phyloP scores from a whole-genome alignment of 306 rosid species.

The Aeschynomene evenia region DNA sequence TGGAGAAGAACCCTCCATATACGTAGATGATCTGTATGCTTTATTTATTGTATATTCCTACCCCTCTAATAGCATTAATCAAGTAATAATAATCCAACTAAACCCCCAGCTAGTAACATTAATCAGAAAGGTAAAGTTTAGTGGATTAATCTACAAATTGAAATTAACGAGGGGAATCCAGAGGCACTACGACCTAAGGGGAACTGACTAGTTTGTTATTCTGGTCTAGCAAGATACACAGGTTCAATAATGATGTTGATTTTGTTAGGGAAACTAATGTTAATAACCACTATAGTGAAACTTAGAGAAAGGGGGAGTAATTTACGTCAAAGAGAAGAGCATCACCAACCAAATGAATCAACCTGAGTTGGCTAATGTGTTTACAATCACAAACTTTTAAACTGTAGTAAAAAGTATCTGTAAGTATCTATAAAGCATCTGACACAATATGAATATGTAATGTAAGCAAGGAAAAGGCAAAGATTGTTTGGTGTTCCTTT shows the following conservation, averaged over 20 bases:
- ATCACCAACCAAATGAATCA: no score
- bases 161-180: slow-evolving; percentile 3
- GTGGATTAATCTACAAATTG: slow-evolving; percentile 3
- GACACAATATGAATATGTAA: no score
- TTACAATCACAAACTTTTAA: no score
- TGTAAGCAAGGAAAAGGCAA: not conserved
- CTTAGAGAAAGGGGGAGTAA: no score
- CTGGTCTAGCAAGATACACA: not conserved
- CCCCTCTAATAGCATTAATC: not conserved
- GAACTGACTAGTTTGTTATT: not conserved
- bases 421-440: no score
- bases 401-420: no score
- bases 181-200: not conserved
- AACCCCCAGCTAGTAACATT: not conserved
- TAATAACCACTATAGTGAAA: not conserved
- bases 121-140: not conserved
- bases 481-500: not conserved
- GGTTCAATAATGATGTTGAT: not conserved
- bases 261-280: not conserved
- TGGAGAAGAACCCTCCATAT: not conserved
- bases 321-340: no score
- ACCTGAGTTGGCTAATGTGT: no score
- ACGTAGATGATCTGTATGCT: not conserved
- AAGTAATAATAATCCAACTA: not conserved
- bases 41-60: not conserved